Base-by-base conservation (phyloP, 2,329 filamentous ascomycete genomes). In the Coniochaeta pulveracea region DNA sequence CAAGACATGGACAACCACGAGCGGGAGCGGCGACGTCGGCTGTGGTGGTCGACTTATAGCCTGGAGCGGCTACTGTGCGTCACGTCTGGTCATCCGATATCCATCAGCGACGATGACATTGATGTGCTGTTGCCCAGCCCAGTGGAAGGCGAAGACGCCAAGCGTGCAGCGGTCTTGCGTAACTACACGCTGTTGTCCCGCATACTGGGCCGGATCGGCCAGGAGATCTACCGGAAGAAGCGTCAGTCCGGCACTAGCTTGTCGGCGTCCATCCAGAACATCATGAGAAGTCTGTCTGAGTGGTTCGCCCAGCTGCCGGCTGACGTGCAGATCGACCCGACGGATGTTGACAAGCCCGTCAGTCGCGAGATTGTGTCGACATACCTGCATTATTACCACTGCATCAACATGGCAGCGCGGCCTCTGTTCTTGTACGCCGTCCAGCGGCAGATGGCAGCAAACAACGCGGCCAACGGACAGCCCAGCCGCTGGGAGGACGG, bases 1-100 rank as follows among this genome's bases (percentile, higher is more conserved):
- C 41, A 43, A 6, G 16, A 31, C 29, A 51, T 64, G 9, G 57
- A 57, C 38, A 49, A 56, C 16, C 47, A 49, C 4, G 55, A 54
- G 22, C 52, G 58, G 26, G 64, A 68, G 37, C 60, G 60, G 28
- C 55, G 64, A 6, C 55, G 65, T 12, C 52, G 63, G 14, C 51
- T 62, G 5, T 69, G 64, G 64, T 69, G 64, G 64, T 64, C 58
- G 6, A 58, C 66, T 2, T 68, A 68, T 40, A 66, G 62, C 39
- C 47, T 69, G 36, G 64, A 68, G 41, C 51, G 60, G 11, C 55
- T 68, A 14, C 48, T 67, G 3, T 64, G 60, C 6, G 61, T 64
- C 33, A 68, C 66, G 39, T 64, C 61, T 2, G 64, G 64, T 4
- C 65, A 67, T 40, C 63, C 64, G 3, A 56, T 69, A 26, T 61